Evolutionary conservation across 192 early-diverging fungal genomes (phyloP).

Genomic region (Phlyctochytrium planicorne): DNA sequence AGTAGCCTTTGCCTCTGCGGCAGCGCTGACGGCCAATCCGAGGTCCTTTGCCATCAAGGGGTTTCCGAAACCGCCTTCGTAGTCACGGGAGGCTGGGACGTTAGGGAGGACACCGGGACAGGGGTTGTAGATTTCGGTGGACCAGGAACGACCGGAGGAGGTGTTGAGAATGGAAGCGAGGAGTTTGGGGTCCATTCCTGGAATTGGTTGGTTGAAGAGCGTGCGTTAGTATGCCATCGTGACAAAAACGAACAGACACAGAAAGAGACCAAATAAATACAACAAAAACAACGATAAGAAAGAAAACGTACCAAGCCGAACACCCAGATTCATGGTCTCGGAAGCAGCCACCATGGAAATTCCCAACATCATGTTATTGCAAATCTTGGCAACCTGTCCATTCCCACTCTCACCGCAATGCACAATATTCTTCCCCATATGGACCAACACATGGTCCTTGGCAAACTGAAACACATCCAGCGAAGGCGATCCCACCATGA

Average conservation of each 20-base stretch:
- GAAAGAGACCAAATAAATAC: no score
- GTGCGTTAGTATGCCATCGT: slow-evolving; percentile 82
- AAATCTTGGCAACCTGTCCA: no score
- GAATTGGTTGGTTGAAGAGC: slow-evolving; percentile 80
- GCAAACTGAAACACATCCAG: slow-evolving; percentile 60
- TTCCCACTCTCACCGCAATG: no score
- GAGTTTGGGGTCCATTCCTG: slow-evolving; percentile 86
- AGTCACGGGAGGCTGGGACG: slow-evolving; percentile 76
- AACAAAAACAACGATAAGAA: no score
- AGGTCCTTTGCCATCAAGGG: slow-evolving; percentile 92
- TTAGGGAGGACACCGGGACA: slow-evolving; percentile 76
- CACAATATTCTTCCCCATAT: slow-evolving; percentile 13
- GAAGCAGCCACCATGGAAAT: no score
- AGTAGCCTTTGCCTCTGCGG: slow-evolving; percentile 68
- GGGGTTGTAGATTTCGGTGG: slow-evolving; percentile 89
- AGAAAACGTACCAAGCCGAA: no score
- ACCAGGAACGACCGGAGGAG: slow-evolving; percentile 89
- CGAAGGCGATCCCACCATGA: slow-evolving; percentile 86
- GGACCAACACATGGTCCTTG: slow-evolving; percentile 43
- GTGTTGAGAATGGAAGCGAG: slow-evolving; percentile 87
- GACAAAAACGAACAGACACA: no score
- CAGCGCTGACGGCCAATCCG: slow-evolving; percentile 83
- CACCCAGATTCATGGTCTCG: no score
- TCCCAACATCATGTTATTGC: no score
- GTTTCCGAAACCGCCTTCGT: slow-evolving; percentile 88